These are phyloP conservation scores for Mychonastes homosphaera DNA, from an alignment of 139 green algal species.

Conservation along the genomic window DNA sequence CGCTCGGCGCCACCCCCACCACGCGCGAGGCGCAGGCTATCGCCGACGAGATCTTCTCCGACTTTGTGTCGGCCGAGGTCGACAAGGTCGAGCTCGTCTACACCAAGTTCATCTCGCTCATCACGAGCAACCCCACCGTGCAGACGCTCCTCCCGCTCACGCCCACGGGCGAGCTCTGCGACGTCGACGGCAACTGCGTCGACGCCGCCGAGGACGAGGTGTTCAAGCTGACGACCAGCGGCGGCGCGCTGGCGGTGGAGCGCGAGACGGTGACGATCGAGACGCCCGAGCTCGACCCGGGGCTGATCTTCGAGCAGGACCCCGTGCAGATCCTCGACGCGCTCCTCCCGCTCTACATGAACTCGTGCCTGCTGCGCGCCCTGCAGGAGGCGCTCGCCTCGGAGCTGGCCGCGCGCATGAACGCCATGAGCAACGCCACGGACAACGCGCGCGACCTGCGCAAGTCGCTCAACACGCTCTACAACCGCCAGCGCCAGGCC, in stretches of 20 bases:
- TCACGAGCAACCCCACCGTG: constrained; percentile 76
- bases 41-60: constrained; percentile 91
- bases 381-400: constrained; percentile 87
- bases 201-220: constrained; percentile 95
- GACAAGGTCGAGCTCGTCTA: constrained; percentile 99
- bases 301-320: constrained; percentile 98
- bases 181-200: constrained; percentile 91
- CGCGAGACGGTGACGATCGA: constrained; percentile 66
- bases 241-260: constrained; percentile 79
- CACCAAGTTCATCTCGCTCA: constrained; percentile 98
- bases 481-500: constrained; percentile 92
- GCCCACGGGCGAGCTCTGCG: constrained; percentile 78
- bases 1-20: constrained; percentile 72
- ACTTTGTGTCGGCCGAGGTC: constrained; percentile 85
- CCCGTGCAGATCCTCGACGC: constrained; percentile 96
- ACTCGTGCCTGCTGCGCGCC: constrained; percentile 75
- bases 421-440: constrained; percentile 92
- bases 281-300: constrained; percentile 61
- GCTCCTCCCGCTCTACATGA: constrained; percentile 98
- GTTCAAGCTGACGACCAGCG: constrained; percentile 90
- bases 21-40: constrained; percentile 96
- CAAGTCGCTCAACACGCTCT: constrained; percentile 70
- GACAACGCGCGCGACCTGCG: constrained; percentile 94
- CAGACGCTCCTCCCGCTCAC: constrained; percentile 25
- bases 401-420: constrained; percentile 98